Percentiles rank a stretch among this genome's conserved stretches.
phyloP scores from a whole-genome alignment of 75 land plant genomes.

The Sequoia sempervirens region DNA sequence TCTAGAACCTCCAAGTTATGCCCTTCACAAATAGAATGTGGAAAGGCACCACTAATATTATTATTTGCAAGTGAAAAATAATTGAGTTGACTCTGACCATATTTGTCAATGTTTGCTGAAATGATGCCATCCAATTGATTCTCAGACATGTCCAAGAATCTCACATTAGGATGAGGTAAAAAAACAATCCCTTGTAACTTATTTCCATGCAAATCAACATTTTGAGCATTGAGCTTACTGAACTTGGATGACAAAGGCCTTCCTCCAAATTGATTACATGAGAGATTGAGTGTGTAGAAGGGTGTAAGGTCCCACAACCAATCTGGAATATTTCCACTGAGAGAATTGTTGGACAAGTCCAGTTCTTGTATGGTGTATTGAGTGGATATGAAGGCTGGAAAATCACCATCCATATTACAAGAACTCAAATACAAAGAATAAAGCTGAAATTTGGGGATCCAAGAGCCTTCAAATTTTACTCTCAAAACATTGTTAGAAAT shows the following conservation, averaged over 20 bases:
- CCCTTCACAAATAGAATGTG: not conserved
- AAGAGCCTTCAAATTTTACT: not conserved
- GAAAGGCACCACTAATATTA: too few species aligned
- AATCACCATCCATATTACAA: slow-evolving; percentile 5
- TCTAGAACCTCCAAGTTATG: not conserved
- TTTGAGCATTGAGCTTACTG: too few species aligned
- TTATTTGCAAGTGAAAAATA: too few species aligned
- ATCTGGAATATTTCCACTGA: slow-evolving; percentile 11
- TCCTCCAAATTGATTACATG: too few species aligned
- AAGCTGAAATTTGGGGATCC: not conserved
- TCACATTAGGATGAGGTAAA: not conserved
- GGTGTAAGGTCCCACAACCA: slow-evolving; percentile 8
- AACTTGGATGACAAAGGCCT: too few species aligned
- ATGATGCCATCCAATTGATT: not conserved
- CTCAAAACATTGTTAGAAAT: not conserved
- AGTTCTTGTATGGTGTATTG: slow-evolving; percentile 4
- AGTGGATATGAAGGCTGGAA: slow-evolving; percentile 12
- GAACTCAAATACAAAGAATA: not conserved
- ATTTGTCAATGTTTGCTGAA: not conserved
- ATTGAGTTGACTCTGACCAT: not conserved
- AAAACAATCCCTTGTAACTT: too few species aligned
- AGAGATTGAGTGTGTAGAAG: too few species aligned
- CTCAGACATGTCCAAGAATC: not conserved
- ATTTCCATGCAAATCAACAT: too few species aligned
- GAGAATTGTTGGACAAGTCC: slow-evolving; percentile 6